Base-by-base conservation (phyloP, 2,329 filamentous ascomycete genomes). In the Clarireedia hainanense region DNA sequence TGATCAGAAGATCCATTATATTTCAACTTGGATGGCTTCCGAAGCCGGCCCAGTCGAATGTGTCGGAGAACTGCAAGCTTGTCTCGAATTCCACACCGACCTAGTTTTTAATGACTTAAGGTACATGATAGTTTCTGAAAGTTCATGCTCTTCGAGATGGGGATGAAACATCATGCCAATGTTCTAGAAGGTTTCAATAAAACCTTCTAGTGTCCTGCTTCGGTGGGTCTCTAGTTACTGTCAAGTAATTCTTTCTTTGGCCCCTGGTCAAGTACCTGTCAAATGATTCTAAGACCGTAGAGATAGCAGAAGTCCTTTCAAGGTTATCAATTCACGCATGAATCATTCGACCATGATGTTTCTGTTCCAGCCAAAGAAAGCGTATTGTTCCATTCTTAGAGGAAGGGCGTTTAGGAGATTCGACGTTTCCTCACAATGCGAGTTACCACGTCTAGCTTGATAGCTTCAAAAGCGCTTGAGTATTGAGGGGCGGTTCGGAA, bases 121-220 rank as follows among this genome's bases (percentile, higher is more conserved):
- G 24, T 26, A 24, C 43, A 12, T 47, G 40, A 23, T 47, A 23
- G 42, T 15, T 24, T 15, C 43, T 24, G 43, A 27, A 26, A 24
- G 43, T n/a, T 26, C 20, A 47, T 15, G 43, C 26, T 47, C 23
- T 27, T 47, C 45, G 45, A 49, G 17, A 55, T 43, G 52, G 43
- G 52, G 5, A 43, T 50, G 47, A 55, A 45, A 55, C 47, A 50
- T 45, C 34, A 55, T 43, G 46, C 12, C 37, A 36, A 14, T 54
- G 23, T 55, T 55, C 52, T 55, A 50, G 52, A 55, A 55, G 52
- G 37, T 37, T 15, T 50, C 37, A n/a, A 43, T 54, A 23, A 48
- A 45, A 55, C 46, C 52, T 55, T 55, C 52, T 55, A 55, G 47
- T 39, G 52, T 45, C 36, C 23, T 26, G 23, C 40, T 9, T 27